These are phyloP conservation scores for Earliella scabrosa DNA, from an alignment of 1,284 basidiomycete species.

Conservation along the genomic window DNA sequence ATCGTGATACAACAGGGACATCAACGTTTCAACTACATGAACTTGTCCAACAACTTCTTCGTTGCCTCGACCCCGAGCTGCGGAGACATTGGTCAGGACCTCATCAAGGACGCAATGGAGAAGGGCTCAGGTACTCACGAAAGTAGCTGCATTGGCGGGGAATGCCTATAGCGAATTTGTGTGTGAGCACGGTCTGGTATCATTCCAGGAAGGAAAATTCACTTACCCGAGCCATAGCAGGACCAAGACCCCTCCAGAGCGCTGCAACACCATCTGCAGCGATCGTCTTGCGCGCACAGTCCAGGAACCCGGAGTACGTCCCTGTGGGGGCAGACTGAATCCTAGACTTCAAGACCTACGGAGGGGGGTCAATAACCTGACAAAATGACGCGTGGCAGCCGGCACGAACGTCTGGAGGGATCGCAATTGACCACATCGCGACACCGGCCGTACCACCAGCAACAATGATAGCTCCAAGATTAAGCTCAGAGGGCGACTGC, in stretches of 20 bases:
- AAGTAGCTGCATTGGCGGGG: slow-evolving; percentile 95
- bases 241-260: slow-evolving; percentile 97
- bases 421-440: slow-evolving; percentile 97
- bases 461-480: slow-evolving; percentile 87
- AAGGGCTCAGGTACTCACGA: slow-evolving; percentile 69
- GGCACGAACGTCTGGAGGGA: slow-evolving; percentile 87
- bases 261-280: slow-evolving; percentile 89
- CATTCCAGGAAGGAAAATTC: background rate
- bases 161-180: slow-evolving; percentile 60
- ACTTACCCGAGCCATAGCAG: slow-evolving; percentile 91
- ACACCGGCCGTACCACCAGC: slow-evolving; percentile 96
- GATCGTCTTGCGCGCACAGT: slow-evolving; percentile 93
- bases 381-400: background rate
- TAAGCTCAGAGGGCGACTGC: slow-evolving; percentile 79
- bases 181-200: background rate
- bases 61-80: slow-evolving; percentile 37
- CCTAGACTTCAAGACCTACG: slow-evolving; percentile 92
- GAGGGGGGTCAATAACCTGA: slow-evolving; percentile 11
- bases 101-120: background rate
- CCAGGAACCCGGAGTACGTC: slow-evolving; percentile 93
- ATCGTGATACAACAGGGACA: background rate
- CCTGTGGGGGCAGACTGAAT: slow-evolving; percentile 97
- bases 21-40: slow-evolving; percentile 26
- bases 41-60: slow-evolving; percentile 34
- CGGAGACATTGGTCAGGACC: background rate